These are phyloP conservation scores for Aspergillus cavernicola DNA, from an alignment of 495 filamentous ascomycete species.

Conservation along the genomic window DNA sequence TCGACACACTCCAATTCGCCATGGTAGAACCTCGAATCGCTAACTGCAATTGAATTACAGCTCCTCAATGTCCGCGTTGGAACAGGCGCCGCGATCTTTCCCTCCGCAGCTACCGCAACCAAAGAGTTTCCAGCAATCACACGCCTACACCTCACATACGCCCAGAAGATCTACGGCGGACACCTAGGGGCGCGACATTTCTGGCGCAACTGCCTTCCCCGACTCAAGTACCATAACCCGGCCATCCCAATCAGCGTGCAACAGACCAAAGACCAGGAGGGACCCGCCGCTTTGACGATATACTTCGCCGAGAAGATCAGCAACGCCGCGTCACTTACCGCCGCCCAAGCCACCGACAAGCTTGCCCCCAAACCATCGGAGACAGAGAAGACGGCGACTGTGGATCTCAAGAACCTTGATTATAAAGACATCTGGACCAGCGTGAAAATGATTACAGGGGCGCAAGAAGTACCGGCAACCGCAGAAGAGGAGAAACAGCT, in stretches of 20 bases:
- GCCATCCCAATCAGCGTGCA: slow-evolving; percentile 75
- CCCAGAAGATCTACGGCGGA: slow-evolving; percentile 48
- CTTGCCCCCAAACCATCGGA: slow-evolving; percentile 32
- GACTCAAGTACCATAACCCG: slow-evolving; percentile 94
- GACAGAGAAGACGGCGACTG: slow-evolving; percentile 32
- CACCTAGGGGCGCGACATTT: slow-evolving; percentile 87
- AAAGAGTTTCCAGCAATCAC: slow-evolving; percentile 61
- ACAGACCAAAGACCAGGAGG: slow-evolving; percentile 52
- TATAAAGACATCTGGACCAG: slow-evolving; percentile 60
- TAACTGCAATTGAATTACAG: slow-evolving; percentile 36
- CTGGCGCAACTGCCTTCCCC: slow-evolving; percentile 76
- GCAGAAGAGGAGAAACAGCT: slow-evolving; percentile 58
- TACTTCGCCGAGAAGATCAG: slow-evolving; percentile 56
- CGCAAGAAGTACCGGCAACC: slow-evolving; percentile 54
- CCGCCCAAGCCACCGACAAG: slow-evolving; percentile 26
- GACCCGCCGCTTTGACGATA: slow-evolving; percentile 67
- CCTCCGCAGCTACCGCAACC: slow-evolving; percentile 42
- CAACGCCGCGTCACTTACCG: slow-evolving; percentile 28
- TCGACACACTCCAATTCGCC: background rate
- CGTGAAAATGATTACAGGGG: slow-evolving; percentile 66
- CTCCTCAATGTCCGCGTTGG: slow-evolving; percentile 69
- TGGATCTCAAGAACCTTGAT: slow-evolving; percentile 35
- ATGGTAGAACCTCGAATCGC: background rate
- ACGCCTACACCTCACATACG: slow-evolving; percentile 80
- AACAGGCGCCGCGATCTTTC: slow-evolving; percentile 76